Evolutionary conservation across 2,329 filamentous ascomycete genomes (phyloP).

Genomic region (Colletotrichum sp.): DNA sequence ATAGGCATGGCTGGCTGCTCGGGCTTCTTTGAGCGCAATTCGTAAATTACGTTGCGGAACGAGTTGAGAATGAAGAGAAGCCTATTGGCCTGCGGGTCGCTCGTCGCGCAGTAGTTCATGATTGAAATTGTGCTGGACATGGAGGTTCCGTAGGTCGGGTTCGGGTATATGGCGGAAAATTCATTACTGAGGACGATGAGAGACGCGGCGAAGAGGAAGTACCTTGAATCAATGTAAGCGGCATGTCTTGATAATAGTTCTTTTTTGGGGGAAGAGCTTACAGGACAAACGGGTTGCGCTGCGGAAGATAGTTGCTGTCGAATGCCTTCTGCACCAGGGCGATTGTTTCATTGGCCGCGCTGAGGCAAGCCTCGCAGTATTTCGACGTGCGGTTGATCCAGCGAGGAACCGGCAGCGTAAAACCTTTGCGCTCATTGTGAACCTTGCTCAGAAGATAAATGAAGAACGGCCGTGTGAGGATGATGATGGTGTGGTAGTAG

Average conservation of each 20-base stretch:
- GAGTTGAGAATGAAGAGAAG: constrained; percentile 55
- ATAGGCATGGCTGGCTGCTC: constrained; percentile 27
- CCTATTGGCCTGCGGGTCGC: constrained; percentile 54
- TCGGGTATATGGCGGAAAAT: constrained; percentile 54
- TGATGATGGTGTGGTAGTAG: constrained; percentile 66
- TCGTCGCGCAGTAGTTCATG: constrained; percentile 51
- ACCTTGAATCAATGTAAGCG: constrained; percentile 39
- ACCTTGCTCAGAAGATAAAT: constrained; percentile 57
- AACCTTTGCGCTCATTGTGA: constrained; percentile 34
- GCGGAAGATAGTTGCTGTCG: constrained; percentile 49
- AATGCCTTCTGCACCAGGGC: constrained; percentile 50
- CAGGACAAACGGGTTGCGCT: constrained; percentile 62
- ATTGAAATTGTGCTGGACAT: constrained; percentile 51
- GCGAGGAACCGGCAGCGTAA: constrained; percentile 13
- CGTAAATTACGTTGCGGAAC: constrained; percentile 47
- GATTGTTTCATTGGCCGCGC: constrained; percentile 56
- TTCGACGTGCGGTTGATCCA: constrained; percentile 27
- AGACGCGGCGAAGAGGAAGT: constrained; percentile 61
- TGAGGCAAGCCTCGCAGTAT: constrained; percentile 54
- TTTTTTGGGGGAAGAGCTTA: constrained; percentile 37
- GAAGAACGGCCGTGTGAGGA: constrained; percentile 70
- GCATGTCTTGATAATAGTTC: background rate
- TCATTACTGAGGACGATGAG: constrained; percentile 63
- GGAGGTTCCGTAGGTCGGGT: constrained; percentile 42
- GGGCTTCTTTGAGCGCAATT: constrained; percentile 10